phyloP scores from a whole-genome alignment of 176 grass and related monocot species.

The Cymbopogon citratus region DNA sequence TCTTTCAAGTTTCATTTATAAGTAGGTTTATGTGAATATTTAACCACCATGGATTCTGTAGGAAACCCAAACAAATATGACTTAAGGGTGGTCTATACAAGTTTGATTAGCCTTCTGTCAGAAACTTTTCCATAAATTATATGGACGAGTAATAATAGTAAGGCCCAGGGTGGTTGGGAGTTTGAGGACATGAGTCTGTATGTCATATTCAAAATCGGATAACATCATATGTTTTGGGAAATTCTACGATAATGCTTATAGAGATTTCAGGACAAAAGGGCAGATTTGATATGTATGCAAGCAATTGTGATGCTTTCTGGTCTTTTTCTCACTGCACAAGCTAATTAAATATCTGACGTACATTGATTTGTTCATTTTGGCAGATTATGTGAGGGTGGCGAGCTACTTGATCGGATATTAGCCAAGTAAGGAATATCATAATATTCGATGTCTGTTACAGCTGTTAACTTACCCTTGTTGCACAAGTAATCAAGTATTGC shows the following conservation, averaged over 20 bases:
- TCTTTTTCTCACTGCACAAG: background rate
- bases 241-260: background rate
- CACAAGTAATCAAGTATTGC: background rate
- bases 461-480: background rate
- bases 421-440: constrained; percentile 49
- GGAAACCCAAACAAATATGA: constrained; percentile 9
- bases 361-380: constrained; percentile 8
- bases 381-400: constrained; percentile 88
- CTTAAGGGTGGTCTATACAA: background rate
- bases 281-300: background rate
- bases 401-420: constrained; percentile 91
- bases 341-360: constrained; percentile 8
- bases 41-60: background rate
- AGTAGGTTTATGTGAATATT: background rate
- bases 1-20: background rate
- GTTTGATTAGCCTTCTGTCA: constrained; percentile 1
- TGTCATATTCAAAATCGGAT: background rate
- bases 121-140: background rate
- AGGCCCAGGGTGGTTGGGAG: background rate
- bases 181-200: background rate
- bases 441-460: background rate
- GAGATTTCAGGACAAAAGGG: background rate
- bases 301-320: background rate
- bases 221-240: constrained; percentile 2
- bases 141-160: constrained; percentile 2